Conservation (phyloP, 768 basidiomycete species). For the Rubroboletus satanas region DNA sequence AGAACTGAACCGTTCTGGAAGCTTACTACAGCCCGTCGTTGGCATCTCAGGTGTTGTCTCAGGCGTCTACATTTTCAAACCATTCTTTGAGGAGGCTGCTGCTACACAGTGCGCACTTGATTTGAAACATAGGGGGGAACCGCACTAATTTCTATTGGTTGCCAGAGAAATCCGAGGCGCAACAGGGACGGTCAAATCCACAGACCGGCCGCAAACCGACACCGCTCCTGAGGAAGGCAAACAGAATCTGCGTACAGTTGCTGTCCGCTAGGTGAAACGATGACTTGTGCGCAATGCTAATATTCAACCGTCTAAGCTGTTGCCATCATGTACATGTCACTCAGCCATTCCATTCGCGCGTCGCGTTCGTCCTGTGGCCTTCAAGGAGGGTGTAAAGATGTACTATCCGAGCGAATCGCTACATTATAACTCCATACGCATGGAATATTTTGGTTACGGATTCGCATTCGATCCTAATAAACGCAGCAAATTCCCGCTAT, state of each 20-base stretch:
- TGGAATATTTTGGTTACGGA: conserved; percentile 1
- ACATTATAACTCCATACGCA: conserved; percentile 8
- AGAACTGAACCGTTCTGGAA: background rate
- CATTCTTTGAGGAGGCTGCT: conserved; percentile 31
- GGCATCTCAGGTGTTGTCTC: conserved; percentile 49
- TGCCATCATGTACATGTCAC: background rate
- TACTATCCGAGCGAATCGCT: conserved; percentile 8
- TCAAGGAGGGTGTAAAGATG: conserved; percentile 10
- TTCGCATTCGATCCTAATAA: conserved; percentile 18
- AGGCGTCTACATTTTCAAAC: conserved; percentile 66
- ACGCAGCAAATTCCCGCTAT: conserved; percentile 27
- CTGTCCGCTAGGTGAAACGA: background rate
- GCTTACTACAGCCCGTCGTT: background rate
- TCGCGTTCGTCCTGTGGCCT: conserved; percentile 12
- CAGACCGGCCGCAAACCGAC: conserved; percentile 1
- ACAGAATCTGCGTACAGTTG: conserved; percentile 1
- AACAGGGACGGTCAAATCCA: background rate
- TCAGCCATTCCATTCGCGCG: background rate
- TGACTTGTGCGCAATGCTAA: background rate
- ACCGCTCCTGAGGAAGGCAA: conserved; percentile 5
- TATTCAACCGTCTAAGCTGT: background rate
- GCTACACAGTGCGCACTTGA: conserved; percentile 13
- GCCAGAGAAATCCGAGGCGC: conserved; percentile 10
- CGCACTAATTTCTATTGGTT: conserved; percentile 1
- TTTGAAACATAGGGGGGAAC: too few relatives aligned